These are phyloP conservation scores for Scutellaria baicalensis DNA, from an alignment of 257 asterid species.

Conservation along the genomic window DNA sequence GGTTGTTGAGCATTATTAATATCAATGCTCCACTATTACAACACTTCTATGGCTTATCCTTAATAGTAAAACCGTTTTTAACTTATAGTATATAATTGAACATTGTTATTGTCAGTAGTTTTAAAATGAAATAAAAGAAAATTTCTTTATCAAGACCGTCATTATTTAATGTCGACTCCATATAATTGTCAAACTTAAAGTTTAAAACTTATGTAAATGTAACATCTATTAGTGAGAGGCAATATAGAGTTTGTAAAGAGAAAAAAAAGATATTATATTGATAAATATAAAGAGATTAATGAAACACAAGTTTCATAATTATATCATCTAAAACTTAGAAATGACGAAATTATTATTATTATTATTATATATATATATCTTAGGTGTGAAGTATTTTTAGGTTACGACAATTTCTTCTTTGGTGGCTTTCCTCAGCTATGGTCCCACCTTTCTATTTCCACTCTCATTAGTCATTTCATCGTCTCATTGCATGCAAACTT, in stretches of 20 bases:
- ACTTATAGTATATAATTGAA: not conserved
- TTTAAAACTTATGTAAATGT: no score
- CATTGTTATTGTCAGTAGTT: not conserved
- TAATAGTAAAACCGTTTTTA: not conserved
- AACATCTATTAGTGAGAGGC: no score
- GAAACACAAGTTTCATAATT: not conserved
- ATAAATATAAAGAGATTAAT: not conserved
- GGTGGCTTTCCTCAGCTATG: not conserved
- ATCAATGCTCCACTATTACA: not conserved
- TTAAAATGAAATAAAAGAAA: not conserved
- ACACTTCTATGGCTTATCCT: not conserved
- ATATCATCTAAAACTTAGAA: not conserved
- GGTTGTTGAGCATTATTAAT: not conserved
- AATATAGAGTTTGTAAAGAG: no score
- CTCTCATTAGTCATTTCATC: not conserved
- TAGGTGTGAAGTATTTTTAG: slow-evolving; percentile 1
- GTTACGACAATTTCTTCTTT: not conserved
- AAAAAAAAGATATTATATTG: no score
- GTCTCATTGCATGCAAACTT: slow-evolving; percentile 14
- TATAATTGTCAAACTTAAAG: no score
- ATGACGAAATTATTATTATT: not conserved
- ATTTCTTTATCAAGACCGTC: not conserved
- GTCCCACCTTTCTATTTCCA: slow-evolving; percentile 2
- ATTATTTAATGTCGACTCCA: no score
- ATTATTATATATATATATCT: not conserved